Evolutionary conservation across 495 filamentous ascomycete genomes (phyloP), one percentile per base, ranked within the genome.

Genomic region (Xylaria longipes): DNA sequence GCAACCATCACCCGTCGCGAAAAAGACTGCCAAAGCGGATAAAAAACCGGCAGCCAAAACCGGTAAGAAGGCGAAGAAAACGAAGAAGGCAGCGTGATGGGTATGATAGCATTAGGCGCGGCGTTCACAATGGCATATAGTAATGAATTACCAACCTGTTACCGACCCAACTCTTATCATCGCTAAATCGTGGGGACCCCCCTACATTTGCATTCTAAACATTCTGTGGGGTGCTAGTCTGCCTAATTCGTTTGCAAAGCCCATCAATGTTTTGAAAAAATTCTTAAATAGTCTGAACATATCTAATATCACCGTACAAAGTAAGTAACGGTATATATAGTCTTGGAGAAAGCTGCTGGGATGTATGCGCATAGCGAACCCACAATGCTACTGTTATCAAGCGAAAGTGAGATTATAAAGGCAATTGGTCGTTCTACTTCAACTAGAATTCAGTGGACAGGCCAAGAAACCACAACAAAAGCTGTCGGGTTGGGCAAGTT

Each of bases 331-430:
- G n/a, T 27, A 52, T 52, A 12, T 1, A 3, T 37, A 3, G 8
- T 11, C 48, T 3, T 27, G 8, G 14, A 31, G 25, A 20, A 25
- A 35, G 48, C 20, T 56, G 58, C 5, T 7, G 15, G 35, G 12
- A 80, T 80, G 72, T 80, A 52, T 79, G 78, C 78, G 57, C 78
- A 78, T 77, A 80, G 78, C 78, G 78, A 80, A 80, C 78, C 78
- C 75, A 70, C 63, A 67, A 72, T 73, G 74, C 76, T 73, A 71
- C 72, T 65, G 63, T 57, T 61, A 46, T 77, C 70, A 65, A 74
- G 76, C 72, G 64, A 78, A 71, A 72, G 58, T 73, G 68, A 70
- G 78, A 80, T 80, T 80, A 78, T 78, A 77, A 80, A 78, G 68
- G 63, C 73, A 74, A 75, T 50, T 72, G 52, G 3, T 77, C 60